Evolutionary conservation across 805 yeast genomes (phyloP).

Genomic region (Kazachstania martiniae): DNA sequence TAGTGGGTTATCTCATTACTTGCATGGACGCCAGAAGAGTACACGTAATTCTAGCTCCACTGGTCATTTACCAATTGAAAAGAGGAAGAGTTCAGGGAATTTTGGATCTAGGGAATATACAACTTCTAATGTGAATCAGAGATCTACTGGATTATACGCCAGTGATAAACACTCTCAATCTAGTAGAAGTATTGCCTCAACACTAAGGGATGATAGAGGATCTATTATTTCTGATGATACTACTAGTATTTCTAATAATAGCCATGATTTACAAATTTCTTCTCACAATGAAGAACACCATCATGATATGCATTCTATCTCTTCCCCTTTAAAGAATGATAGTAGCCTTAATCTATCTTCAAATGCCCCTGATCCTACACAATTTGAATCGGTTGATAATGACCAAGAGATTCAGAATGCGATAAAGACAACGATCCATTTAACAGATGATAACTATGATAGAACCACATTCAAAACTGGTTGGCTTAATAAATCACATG

Average conservation of each 20-base stretch:
- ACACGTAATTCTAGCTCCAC: slow-evolving; percentile 2
- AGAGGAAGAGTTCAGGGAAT: slow-evolving; percentile 1
- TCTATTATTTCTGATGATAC: slow-evolving; percentile 1
- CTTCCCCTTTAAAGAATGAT: no score
- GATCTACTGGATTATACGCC: no score
- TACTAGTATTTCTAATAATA: not conserved
- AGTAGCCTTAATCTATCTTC: no score
- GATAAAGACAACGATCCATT: not conserved
- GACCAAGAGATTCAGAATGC: no score
- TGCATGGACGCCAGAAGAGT: not conserved
- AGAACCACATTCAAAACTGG: slow-evolving; percentile 37
- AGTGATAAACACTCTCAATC: slow-evolving; percentile 4
- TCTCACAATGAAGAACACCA: no score
- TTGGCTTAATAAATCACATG: slow-evolving; percentile 46
- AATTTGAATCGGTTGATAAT: no score
- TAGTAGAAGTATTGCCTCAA: slow-evolving; percentile 3
- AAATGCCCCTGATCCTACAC: no score
- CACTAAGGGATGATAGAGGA: slow-evolving; percentile 3
- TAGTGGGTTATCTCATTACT: not conserved
- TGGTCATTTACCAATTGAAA: slow-evolving; percentile 1
- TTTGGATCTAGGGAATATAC: not conserved
- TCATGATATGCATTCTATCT: no score
- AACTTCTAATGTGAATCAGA: slow-evolving; percentile 1
- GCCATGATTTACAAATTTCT: no score
- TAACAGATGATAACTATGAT: slow-evolving; percentile 29